Evolutionary conservation across 768 basidiomycete species (phyloP), one percentile per base, ranked within the genome.

Genomic region (Auriscalpium orientale): DNA sequence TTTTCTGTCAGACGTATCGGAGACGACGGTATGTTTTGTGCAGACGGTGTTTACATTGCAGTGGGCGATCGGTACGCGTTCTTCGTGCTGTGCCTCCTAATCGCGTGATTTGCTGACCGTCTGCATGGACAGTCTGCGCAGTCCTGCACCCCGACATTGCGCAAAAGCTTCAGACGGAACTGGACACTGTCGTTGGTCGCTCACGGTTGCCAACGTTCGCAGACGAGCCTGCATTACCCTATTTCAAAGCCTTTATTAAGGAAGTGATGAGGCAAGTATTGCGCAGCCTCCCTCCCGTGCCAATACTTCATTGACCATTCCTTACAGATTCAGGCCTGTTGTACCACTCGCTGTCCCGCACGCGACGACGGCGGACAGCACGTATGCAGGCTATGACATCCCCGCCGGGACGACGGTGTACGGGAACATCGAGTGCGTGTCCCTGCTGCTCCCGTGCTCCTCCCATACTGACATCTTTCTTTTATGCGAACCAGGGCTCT

Each of bases 171-270:
- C 63, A 64, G 45, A 50, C 49, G 1, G 63, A 64, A 20, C 44
- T 64, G 40, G 57, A 61, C 28, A 48, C 18, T 8, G 56, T 51
- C 28, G 56, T 62, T 15, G 54, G 61, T 28, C 56, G 54, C 5
- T 56, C 47, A 34, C 60, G 60, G 8, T 20, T 62, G 28, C 57
- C 62, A n/a, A 56, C 54, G 15, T 56, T 63, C 49, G 46, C 55
- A 20, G 62, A 62, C 38, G 56, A 58, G 44, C n/a, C 28, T 20
- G 43, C 46, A 13, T 54, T 62, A 20, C 60, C 54, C 4, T 62
- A 55, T 40, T 20, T 58, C 18, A 44, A 12, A 21, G 60, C 60
- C 2, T 49, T 62, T 36, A 58, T 61, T 16, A 62, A 62, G 33
- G 62, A 62, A 36, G 60, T 62, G n/a, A 54, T 51, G 34, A 56